Evolutionary conservation across 2,329 filamentous ascomycete genomes (phyloP).

Genomic region (Pseudodiploospora longispora): DNA sequence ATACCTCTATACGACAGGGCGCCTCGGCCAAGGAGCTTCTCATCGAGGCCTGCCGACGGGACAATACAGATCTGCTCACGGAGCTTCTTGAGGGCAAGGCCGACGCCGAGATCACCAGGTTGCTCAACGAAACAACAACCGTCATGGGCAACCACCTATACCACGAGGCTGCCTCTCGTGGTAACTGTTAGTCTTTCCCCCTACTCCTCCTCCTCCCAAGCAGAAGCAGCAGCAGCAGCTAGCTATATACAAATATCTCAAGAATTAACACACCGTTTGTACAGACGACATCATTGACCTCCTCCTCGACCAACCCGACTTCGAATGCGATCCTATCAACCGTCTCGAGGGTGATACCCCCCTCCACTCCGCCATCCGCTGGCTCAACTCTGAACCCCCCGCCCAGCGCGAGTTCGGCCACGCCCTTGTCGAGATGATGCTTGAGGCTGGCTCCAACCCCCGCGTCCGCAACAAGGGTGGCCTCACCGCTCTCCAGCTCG

Average conservation of each 20-base stretch:
- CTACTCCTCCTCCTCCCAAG: not conserved
- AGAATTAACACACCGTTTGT: conserved; percentile 1
- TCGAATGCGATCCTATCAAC: conserved; percentile 76
- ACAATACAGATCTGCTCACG: conserved; percentile 79
- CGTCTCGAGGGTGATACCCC: conserved; percentile 67
- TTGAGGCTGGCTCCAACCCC: conserved; percentile 63
- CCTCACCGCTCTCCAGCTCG: conserved; percentile 62
- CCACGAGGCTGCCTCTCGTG: conserved; percentile 78
- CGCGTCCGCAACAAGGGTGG: conserved; percentile 62
- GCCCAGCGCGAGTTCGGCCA: conserved; percentile 57
- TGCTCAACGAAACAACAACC: conserved; percentile 81
- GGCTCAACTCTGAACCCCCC: conserved; percentile 59
- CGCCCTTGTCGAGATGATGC: conserved; percentile 67
- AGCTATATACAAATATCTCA: too few species aligned
- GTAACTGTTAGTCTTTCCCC: conserved; percentile 62
- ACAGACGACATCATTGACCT: conserved; percentile 72
- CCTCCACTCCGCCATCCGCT: conserved; percentile 70
- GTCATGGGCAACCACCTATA: conserved; percentile 82
- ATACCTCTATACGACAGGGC: conserved; percentile 45
- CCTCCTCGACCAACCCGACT: conserved; percentile 73
- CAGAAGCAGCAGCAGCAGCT: too few species aligned
- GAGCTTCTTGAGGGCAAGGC: conserved; percentile 59
- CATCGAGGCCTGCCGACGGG: conserved; percentile 85
- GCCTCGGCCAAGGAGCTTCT: conserved; percentile 78
- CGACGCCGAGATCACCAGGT: conserved; percentile 59